Base-by-base conservation (phyloP, 2,329 filamentous ascomycete genomes). In the Verticillium zaregamsianum region DNA sequence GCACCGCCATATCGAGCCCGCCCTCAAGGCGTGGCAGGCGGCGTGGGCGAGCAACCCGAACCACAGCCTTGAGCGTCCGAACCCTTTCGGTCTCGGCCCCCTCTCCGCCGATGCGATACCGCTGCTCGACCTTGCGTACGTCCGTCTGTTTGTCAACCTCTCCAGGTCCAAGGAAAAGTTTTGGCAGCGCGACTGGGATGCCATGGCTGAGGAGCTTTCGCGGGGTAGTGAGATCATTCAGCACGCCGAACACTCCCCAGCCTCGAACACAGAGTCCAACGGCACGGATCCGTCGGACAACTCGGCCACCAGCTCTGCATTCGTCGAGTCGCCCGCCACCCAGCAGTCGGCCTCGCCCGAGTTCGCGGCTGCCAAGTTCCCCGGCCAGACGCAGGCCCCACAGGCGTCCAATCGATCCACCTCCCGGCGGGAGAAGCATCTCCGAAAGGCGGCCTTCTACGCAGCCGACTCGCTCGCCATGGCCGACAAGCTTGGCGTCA, bases 361-460 rank as follows among this genome's bases (percentile, higher is more conserved):
- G 25, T 77, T 81, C 61, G 72, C 77, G 2, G 68, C 74, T 15
- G 68, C 73, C 55, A 80, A 80, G 60, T 75, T 77, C 58, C 65
- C 60, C 7, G 37, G 60, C 8, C 58, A 7, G 35, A 58, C 69
- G 17, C 65, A 67, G 31, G 60, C 68, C 20, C 73, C 71, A 62
- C 60, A 54, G 56, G 64, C 58, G 28, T 73, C 75, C 3, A 77
- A 68, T 49, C 77, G 77, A 55, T 76, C 82, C 12, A 86, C 84
- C 12, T 88, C 90, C 0, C 89, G 90, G 62, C 89, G 93, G 3
- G 94, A 99, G 76, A 90, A 89, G 66, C 92, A 96, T 70, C 82
- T 98, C 23, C 89, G 94, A 54, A 96, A 94, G 73, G 95, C 95
- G n/a, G 95, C 94, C 0, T 96, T 93, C 71, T 97, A 96, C 71